Percentiles rank a stretch among this genome's conserved stretches.
Evolutionary conservation across 1,284 basidiomycete species (phyloP).

Genomic region (Ustilago shanxiensis): DNA sequence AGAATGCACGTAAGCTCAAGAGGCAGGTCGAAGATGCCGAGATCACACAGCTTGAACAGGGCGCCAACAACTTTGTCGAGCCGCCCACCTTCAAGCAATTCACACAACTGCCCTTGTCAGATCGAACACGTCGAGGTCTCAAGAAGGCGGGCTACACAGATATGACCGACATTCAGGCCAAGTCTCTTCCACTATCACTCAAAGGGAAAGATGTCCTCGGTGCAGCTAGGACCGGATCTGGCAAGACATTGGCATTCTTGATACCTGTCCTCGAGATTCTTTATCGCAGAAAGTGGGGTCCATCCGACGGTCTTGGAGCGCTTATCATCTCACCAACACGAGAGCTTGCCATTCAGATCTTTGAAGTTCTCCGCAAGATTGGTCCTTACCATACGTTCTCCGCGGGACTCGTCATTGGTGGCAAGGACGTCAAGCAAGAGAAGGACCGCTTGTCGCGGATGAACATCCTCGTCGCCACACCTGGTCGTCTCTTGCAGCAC

Average conservation of each 20-base stretch:
- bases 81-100: slow-evolving; percentile 48
- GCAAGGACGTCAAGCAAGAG: slow-evolving; percentile 95
- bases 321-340: slow-evolving; percentile 94
- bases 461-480: slow-evolving; percentile 98
- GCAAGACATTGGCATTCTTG: slow-evolving; percentile 86
- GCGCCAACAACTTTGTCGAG: slow-evolving; percentile 33
- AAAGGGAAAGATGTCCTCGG: slow-evolving; percentile 74
- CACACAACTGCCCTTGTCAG: slow-evolving; percentile 61
- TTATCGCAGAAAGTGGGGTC: slow-evolving; percentile 82
- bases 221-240: slow-evolving; percentile 83
- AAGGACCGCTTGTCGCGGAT: slow-evolving; percentile 82
- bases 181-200: slow-evolving; percentile 62
- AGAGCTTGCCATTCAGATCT: slow-evolving; percentile 96
- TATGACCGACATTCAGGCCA: slow-evolving; percentile 67
- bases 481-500: slow-evolving; percentile 93
- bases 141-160: slow-evolving; percentile 64
- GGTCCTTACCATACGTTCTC: slow-evolving; percentile 92
- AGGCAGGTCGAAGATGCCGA: slow-evolving; percentile 58
- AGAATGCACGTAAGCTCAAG: slow-evolving; percentile 59
- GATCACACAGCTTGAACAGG: slow-evolving; percentile 54
- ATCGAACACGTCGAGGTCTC: slow-evolving; percentile 59
- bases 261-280: slow-evolving; percentile 82
- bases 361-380: slow-evolving; percentile 91
- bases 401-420: slow-evolving; percentile 94
- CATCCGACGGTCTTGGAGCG: slow-evolving; percentile 87